Conservation (phyloP, 2,329 filamentous ascomycete species). For the Paradendryphiella salina region DNA sequence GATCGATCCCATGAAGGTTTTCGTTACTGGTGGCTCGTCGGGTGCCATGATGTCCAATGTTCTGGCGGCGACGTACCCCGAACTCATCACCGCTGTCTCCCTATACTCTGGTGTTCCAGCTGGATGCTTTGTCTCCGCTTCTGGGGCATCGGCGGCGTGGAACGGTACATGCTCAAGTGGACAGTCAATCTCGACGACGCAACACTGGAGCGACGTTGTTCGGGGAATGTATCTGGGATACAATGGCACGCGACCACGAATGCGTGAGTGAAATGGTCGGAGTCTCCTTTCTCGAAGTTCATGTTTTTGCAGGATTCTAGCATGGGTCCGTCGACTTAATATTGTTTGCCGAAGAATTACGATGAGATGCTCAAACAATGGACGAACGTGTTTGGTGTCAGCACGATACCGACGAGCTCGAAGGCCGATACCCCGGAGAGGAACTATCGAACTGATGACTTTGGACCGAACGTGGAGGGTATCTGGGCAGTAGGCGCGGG, state of each 20-base stretch:
- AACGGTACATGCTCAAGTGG: constrained; percentile 58
- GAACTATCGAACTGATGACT: constrained; percentile 37
- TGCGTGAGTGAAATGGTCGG: constrained; percentile 36
- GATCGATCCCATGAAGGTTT: constrained; percentile 57
- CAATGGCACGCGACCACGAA: constrained; percentile 55
- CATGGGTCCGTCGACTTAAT: constrained; percentile 59
- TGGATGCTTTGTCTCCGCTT: constrained; percentile 56
- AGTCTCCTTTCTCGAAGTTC: neutral
- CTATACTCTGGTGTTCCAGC: constrained; percentile 59
- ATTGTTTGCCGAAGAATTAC: constrained; percentile 58
- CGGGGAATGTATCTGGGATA: constrained; percentile 57
- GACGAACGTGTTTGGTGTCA: constrained; percentile 38
- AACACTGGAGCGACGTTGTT: constrained; percentile 56
- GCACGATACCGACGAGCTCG: constrained; percentile 26
- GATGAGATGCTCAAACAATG: constrained; percentile 54
- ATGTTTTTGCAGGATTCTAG: constrained; percentile 52
- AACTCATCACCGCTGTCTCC: constrained; percentile 57
- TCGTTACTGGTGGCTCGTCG: constrained; percentile 58
- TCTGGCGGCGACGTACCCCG: constrained; percentile 57
- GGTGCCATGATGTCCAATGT: constrained; percentile 52
- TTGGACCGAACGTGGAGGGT: constrained; percentile 31
- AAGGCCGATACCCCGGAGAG: constrained; percentile 35
- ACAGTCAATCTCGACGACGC: constrained; percentile 50
- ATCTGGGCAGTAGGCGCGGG: constrained; percentile 38
- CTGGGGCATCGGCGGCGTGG: constrained; percentile 53